Percentiles rank a stretch among this genome's conserved stretches.
These are phyloP conservation scores for Cytospora mali DNA, from an alignment of 2,329 filamentous ascomycete genomes.

Conservation along the genomic window DNA sequence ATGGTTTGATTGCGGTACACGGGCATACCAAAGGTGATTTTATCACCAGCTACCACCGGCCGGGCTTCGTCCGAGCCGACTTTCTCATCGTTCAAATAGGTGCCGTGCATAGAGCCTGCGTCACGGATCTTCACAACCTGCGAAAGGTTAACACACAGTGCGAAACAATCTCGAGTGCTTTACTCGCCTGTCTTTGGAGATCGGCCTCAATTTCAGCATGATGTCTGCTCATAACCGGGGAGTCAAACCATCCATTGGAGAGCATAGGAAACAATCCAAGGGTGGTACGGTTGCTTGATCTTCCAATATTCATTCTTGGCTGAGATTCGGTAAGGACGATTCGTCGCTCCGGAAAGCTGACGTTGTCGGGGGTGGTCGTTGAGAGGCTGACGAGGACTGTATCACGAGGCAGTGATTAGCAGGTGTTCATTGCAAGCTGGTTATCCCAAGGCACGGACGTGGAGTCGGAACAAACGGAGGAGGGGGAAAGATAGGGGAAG, in stretches of 20 bases:
- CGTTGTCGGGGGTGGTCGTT: slow-evolving; percentile 11
- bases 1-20: slow-evolving; percentile 40
- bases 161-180: not conserved
- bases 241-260: slow-evolving; percentile 68
- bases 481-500: not conserved
- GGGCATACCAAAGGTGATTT: slow-evolving; percentile 44
- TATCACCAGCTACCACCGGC: slow-evolving; percentile 40
- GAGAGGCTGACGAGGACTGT: slow-evolving; percentile 30
- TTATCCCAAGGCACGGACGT: slow-evolving; percentile 3
- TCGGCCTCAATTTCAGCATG: slow-evolving; percentile 61
- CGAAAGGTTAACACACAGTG: slow-evolving; percentile 33
- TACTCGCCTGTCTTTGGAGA: slow-evolving; percentile 47
- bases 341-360: slow-evolving; percentile 27
- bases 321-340: slow-evolving; percentile 38
- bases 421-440: not conserved
- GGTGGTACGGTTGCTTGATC: slow-evolving; percentile 46
- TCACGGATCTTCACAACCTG: slow-evolving; percentile 52
- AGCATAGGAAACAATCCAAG: slow-evolving; percentile 37
- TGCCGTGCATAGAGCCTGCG: slow-evolving; percentile 55
- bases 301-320: slow-evolving; percentile 43
- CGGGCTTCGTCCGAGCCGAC: slow-evolving; percentile 30
- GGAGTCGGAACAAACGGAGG: not conserved
- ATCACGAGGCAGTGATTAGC: slow-evolving; percentile 30
- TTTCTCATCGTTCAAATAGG: slow-evolving; percentile 45
- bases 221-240: slow-evolving; percentile 69